These are phyloP conservation scores for Fusarium nygamai DNA, from an alignment of 2,329 filamentous ascomycete species.

Conservation along the genomic window DNA sequence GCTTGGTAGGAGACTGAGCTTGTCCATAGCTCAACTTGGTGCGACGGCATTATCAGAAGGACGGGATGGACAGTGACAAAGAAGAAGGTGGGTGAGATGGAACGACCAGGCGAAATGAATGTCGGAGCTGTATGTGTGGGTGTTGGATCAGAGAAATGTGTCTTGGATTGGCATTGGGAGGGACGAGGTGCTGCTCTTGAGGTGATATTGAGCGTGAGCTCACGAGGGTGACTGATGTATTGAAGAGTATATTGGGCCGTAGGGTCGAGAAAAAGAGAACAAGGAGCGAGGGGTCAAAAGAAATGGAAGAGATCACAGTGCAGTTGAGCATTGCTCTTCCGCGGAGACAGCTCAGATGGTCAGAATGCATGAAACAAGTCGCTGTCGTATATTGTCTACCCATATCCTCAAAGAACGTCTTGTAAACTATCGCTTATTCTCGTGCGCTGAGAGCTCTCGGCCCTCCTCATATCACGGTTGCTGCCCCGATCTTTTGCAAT, in stretches of 20 bases:
- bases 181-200: neutral
- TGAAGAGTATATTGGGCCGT: neutral
- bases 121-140: no score
- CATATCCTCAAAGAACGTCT: neutral
- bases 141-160: neutral
- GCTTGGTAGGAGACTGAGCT: neutral
- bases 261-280: neutral
- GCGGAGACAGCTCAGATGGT: no score
- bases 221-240: neutral
- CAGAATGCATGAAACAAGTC: neutral
- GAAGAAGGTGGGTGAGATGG: neutral
- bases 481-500: no score
- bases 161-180: neutral
- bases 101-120: fast-evolving
- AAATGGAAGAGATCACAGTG: neutral
- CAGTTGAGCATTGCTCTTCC: neutral
- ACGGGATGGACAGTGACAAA: neutral
- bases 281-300: neutral
- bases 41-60: fast-evolving
- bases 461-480: neutral
- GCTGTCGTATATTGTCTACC: neutral
- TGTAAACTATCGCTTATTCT: neutral
- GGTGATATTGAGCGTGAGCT: neutral
- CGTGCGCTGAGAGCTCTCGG: neutral
- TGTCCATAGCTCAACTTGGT: neutral